A percentile compares a stretch with the other conserved stretches of the same genome.
Evolutionary conservation across 2,329 filamentous ascomycete genomes (phyloP).

Genomic region (Ceratocystis cubensis): DNA sequence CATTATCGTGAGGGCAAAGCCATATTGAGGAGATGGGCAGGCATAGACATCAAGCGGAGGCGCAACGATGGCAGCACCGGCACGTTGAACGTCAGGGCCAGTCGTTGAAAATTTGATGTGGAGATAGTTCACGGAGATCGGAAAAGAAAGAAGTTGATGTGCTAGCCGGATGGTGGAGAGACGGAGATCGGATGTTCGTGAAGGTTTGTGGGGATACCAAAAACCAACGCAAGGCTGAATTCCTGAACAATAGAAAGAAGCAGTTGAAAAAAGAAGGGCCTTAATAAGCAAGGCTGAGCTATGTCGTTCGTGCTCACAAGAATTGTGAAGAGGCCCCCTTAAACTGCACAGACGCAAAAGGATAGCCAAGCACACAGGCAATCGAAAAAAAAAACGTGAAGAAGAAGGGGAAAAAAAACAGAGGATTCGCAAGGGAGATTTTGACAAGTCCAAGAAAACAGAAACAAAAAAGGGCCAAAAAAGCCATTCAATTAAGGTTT

Average conservation of each 20-base stretch:
- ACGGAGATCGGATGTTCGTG: neutral
- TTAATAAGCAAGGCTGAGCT: constrained; percentile 4
- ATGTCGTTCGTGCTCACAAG: neutral
- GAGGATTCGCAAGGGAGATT: neutral
- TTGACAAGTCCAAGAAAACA: neutral
- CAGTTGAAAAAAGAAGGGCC: neutral
- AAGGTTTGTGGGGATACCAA: neutral
- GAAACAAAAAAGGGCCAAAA: neutral
- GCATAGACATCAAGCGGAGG: constrained; percentile 10
- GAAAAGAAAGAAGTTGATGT: neutral
- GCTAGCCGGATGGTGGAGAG: neutral
- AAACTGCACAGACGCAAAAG: neutral
- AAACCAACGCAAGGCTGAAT: neutral
- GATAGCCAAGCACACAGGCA: neutral
- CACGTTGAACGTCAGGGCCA: neutral
- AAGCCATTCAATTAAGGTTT: too few relatives aligned
- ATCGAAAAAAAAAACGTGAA: neutral
- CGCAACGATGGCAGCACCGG: neutral
- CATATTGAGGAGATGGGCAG: constrained; percentile 14
- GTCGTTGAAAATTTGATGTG: neutral
- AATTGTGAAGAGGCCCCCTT: neutral
- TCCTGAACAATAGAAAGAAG: neutral
- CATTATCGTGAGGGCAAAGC: constrained; percentile 20
- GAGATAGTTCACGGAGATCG: neutral
- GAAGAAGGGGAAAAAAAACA: constrained; percentile 1